These are phyloP conservation scores for Leishmania guyanensis DNA, from an alignment of 208 protist species.

Conservation along the genomic window DNA sequence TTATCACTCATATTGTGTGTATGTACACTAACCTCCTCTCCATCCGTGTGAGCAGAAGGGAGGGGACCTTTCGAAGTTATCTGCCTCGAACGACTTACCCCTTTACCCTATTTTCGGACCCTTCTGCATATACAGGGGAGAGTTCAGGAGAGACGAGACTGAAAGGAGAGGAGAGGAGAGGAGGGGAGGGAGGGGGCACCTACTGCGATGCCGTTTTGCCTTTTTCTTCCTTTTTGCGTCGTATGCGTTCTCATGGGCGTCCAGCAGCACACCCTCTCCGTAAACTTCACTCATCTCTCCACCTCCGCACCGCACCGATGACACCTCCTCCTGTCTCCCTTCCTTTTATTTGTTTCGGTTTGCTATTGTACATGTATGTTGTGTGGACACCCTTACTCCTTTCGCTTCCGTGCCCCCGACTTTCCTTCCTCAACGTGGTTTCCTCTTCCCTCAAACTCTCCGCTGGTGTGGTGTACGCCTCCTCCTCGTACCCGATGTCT, in stretches of 20 bases:
- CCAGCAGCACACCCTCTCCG: not conserved
- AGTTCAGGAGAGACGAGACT: not conserved
- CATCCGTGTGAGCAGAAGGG: not conserved
- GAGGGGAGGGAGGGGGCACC: not conserved
- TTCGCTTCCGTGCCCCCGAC: not conserved
- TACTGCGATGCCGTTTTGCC: not conserved
- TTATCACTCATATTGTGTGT: not conserved
- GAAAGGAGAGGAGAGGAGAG: not conserved
- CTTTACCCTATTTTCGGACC: not conserved
- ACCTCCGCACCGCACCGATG: not conserved
- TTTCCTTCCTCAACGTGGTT: not conserved
- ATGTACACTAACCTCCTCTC: not conserved
- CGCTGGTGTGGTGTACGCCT: not conserved
- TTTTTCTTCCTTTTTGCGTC: not conserved
- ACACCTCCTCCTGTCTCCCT: not conserved
- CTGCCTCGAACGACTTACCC: not conserved
- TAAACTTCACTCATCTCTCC: not conserved
- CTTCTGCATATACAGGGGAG: not conserved
- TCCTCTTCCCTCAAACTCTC: not conserved
- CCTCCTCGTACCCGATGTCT: not conserved
- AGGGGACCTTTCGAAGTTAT: not conserved
- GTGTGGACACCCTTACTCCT: not conserved
- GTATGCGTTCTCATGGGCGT: not conserved
- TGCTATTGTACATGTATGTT: not conserved
- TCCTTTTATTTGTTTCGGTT: not conserved